Conservation (phyloP, 2,329 filamentous ascomycete species). For the Fusarium sp. region DNA sequence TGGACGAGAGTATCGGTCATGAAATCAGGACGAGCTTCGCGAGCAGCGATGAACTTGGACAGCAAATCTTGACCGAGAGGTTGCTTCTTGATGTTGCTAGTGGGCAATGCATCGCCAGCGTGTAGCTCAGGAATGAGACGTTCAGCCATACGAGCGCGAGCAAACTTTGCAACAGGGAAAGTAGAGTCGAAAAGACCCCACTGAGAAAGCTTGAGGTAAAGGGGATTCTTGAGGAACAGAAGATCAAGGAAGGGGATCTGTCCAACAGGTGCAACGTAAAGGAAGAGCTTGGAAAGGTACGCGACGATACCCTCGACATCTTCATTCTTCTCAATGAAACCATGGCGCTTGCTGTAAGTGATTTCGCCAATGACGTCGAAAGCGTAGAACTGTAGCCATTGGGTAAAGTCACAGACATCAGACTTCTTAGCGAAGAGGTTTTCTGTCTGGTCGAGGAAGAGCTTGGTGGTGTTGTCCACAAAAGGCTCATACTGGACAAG, state of each 20-base stretch:
- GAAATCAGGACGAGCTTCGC: constrained; percentile 74
- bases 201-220: constrained; percentile 74
- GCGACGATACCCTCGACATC: constrained; percentile 80
- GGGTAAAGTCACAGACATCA: constrained; percentile 66
- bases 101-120: constrained; percentile 48
- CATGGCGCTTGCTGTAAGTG: constrained; percentile 79
- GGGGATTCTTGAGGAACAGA: constrained; percentile 78
- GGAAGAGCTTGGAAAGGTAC: constrained; percentile 72
- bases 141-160: constrained; percentile 73
- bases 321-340: constrained; percentile 78
- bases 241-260: constrained; percentile 80
- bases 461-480: constrained; percentile 77
- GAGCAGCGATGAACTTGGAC: constrained; percentile 77
- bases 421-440: constrained; percentile 61
- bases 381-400: constrained; percentile 83
- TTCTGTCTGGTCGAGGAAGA: constrained; percentile 74
- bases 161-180: constrained; percentile 79
- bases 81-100: constrained; percentile 50
- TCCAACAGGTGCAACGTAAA: constrained; percentile 79
- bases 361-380: constrained; percentile 85
- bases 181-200: constrained; percentile 75
- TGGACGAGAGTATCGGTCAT: constrained; percentile 77
- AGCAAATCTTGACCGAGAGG: constrained; percentile 68
- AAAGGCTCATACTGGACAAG: constrained; percentile 83
- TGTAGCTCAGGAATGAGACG: constrained; percentile 62